Evolutionary conservation across 768 basidiomycete genomes (phyloP).

Genomic region (Naganishia randhawae): DNA sequence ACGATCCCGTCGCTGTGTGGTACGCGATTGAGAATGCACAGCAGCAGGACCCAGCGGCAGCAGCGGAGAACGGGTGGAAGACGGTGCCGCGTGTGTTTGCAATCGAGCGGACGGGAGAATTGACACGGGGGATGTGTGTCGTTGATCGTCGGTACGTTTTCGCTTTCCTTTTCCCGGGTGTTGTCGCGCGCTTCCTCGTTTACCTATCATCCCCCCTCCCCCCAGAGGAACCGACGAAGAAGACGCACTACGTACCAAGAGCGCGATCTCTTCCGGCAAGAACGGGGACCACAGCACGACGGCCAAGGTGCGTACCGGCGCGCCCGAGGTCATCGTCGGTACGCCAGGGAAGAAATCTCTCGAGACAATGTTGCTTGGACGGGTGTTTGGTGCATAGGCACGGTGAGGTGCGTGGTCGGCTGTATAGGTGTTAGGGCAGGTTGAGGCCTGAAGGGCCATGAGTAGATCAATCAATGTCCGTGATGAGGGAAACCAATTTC

Average conservation of each 20-base stretch:
- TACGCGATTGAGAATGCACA: slow-evolving; percentile 59
- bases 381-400: slow-evolving; percentile 44
- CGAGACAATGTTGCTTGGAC: slow-evolving; percentile 36
- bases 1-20: slow-evolving; percentile 87
- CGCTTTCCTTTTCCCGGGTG: background rate
- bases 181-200: background rate
- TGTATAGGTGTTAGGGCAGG: background rate
- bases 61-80: slow-evolving; percentile 59
- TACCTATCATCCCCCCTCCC: background rate
- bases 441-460: too few relatives aligned
- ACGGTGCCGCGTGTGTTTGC: slow-evolving; percentile 59
- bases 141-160: slow-evolving; percentile 62
- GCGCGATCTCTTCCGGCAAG: slow-evolving; percentile 15
- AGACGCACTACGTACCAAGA: slow-evolving; percentile 24
- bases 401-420: background rate
- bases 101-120: slow-evolving; percentile 69
- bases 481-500: too few relatives aligned
- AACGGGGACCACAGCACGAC: slow-evolving; percentile 6
- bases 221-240: slow-evolving; percentile 30
- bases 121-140: slow-evolving; percentile 82
- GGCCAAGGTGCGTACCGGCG: slow-evolving; percentile 4
- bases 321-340: slow-evolving; percentile 39
- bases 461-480: too few relatives aligned
- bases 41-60: slow-evolving; percentile 52
- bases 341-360: slow-evolving; percentile 45